phyloP scores from a whole-genome alignment of 2,329 filamentous ascomycete genomes.

The Beauveria varroae region DNA sequence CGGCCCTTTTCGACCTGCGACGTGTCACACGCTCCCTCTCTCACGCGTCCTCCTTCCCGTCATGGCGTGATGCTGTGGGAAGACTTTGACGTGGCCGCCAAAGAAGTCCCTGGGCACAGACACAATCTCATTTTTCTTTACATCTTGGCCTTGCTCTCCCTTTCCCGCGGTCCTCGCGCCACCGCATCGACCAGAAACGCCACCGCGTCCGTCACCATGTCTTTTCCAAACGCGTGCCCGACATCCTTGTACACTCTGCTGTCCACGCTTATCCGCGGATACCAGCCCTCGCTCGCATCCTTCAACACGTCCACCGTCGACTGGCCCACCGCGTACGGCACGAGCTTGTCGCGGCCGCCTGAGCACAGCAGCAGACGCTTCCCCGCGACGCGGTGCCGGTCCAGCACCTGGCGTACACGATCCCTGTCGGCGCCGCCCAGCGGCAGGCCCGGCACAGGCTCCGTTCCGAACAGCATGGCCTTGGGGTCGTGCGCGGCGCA shows the following conservation, averaged over 20 bases:
- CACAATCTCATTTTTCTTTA: neutral
- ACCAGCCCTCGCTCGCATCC: conserved; percentile 40
- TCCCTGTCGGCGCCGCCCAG: conserved; percentile 31
- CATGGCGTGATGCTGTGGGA: no score
- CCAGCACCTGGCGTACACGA: conserved; percentile 38
- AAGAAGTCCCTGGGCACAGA: no score
- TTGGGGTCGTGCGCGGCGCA: conserved; percentile 67
- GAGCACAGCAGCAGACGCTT: conserved; percentile 60
- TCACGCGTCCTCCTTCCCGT: no score
- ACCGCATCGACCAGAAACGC: conserved; percentile 51
- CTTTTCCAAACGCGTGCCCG: conserved; percentile 60
- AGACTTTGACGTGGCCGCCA: no score
- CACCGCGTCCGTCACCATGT: conserved; percentile 61
- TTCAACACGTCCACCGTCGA: conserved; percentile 57
- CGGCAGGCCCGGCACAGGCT: conserved; percentile 24
- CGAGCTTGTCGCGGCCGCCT: conserved; percentile 61
- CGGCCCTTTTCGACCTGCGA: no score
- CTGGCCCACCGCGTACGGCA: conserved; percentile 56
- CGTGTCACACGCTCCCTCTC: no score
- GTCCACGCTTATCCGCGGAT: conserved; percentile 44
- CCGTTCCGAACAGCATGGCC: conserved; percentile 57
- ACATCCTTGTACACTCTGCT: conserved; percentile 61
- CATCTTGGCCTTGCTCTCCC: conserved; percentile 18
- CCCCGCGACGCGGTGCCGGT: conserved; percentile 41
- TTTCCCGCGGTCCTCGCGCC: conserved; percentile 21